Base-by-base conservation (phyloP, 106 monocot species). In the Agapanthus africanus region DNA sequence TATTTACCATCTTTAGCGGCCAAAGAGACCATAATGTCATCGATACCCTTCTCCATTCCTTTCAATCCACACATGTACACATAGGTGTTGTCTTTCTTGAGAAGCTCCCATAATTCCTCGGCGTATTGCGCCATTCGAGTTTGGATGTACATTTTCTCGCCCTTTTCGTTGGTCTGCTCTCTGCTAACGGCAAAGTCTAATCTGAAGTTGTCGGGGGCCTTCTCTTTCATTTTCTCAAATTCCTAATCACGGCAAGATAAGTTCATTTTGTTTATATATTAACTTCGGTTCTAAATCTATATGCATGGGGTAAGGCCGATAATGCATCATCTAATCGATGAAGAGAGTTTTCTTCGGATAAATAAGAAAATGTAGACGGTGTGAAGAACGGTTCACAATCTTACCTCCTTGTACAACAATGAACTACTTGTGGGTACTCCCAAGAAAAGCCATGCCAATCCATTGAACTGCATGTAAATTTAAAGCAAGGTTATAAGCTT, bases 31-130 rank as follows among this genome's bases (percentile, higher is more conserved):
- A 99, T 93, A 60, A 99, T 99, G 33, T 99, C 97, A 77, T 99
- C 97, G 52, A 91, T 95, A 21, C 95, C 95, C 87, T 93, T 92
- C 81, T 99, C 97, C 97, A 99, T 99, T 72, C 97, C 97, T 80
- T 90, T 94, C 70, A 94, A 44, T 35, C 94, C 94, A 68, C 90
- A 94, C 94, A 94, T 94, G 36, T 94, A 94, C 4, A 94, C 83
- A 30, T 63, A 94, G 68, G 94, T 94, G 80, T 90, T 88, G 70
- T 99, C 97, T 63, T 99, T 93, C 90, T 99, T 99, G 51, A 99
- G 78, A 5, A 99, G 70, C 23, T 87, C 79, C 97, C 97, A 99
- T 6, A 99, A 69, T 44, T 99, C 92, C 4, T 83, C 84, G 8
- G 89, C 92, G 10, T 99, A 99, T 77, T 99, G 73, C 0, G 97